These are phyloP conservation scores for Phytophthora hybrid DNA, from an alignment of 352 stramenopile genomes.

Conservation along the genomic window DNA sequence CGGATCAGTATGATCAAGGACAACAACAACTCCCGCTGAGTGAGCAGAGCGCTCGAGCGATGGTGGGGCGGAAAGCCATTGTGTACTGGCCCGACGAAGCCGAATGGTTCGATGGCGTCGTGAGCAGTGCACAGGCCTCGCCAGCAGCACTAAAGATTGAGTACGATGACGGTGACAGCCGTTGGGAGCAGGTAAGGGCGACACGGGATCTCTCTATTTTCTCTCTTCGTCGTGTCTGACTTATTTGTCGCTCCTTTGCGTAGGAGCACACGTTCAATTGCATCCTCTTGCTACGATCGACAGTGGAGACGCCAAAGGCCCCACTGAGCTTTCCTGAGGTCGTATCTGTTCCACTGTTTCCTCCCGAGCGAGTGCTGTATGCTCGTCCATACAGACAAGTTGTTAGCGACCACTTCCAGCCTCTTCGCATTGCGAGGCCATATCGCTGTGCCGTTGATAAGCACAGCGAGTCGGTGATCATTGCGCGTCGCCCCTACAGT, in stretches of 20 bases:
- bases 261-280: slow-evolving; percentile 47
- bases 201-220: background rate
- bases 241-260: background rate
- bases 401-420: slow-evolving; percentile 52
- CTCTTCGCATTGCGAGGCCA: slow-evolving; percentile 39
- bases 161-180: slow-evolving; percentile 63
- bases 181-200: slow-evolving; percentile 50
- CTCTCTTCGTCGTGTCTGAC: slow-evolving; percentile 4
- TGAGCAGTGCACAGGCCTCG: slow-evolving; percentile 23
- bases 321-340: background rate
- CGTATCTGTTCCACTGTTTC: slow-evolving; percentile 4
- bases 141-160: slow-evolving; percentile 38
- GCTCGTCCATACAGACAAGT: slow-evolving; percentile 45
- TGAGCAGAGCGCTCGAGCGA: background rate
- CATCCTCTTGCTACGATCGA: slow-evolving; percentile 40
- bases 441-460: slow-evolving; percentile 42
- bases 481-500: slow-evolving; percentile 28
- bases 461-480: slow-evolving; percentile 50
- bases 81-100: slow-evolving; percentile 54
- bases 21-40: slow-evolving; percentile 39
- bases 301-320: background rate
- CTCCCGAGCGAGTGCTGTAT: slow-evolving; percentile 36
- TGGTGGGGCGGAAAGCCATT: slow-evolving; percentile 31
- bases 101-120: slow-evolving; percentile 52
- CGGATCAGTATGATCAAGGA: slow-evolving; percentile 38